Evolutionary conservation across 768 basidiomycete genomes (phyloP).

Genomic region (Rhodosporidiobolus sp.): DNA sequence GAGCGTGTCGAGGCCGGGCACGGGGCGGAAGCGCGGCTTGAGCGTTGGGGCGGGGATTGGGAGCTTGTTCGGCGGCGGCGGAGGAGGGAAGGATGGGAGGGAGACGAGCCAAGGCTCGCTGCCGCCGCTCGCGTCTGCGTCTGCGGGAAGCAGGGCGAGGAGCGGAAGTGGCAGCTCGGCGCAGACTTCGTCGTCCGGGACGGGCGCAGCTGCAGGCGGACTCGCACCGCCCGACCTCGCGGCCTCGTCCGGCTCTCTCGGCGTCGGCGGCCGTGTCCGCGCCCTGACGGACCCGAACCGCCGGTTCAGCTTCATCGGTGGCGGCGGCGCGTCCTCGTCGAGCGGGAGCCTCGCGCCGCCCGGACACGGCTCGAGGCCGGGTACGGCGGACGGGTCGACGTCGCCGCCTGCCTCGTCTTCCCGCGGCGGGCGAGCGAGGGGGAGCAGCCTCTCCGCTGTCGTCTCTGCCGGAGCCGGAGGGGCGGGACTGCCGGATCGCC

Average conservation of each 20-base stretch:
- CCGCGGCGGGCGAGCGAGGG: neutral
- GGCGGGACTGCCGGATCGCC: constrained; percentile 6
- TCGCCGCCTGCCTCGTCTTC: no score
- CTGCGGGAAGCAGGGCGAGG: no score
- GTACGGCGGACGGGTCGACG: neutral
- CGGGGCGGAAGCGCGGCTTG: constrained; percentile 27
- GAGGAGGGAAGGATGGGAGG: neutral
- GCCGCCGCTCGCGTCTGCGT: no score
- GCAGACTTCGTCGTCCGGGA: neutral
- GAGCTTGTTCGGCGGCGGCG: constrained; percentile 17
- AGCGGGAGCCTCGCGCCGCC: neutral
- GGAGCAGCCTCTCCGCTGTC: neutral
- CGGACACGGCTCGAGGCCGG: neutral
- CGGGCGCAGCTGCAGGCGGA: neutral
- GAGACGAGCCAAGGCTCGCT: neutral
- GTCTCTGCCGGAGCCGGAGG: neutral
- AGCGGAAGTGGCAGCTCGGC: neutral
- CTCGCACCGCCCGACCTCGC: neutral
- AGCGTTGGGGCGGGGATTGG: constrained; percentile 28
- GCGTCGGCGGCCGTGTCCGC: constrained; percentile 21
- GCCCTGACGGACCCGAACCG: constrained; percentile 32
- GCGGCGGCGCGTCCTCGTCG: neutral
- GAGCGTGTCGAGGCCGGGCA: constrained; percentile 2
- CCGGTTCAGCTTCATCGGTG: constrained; percentile 9
- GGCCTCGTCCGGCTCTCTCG: neutral